phyloP scores from a whole-genome alignment of 208 protist genomes.

The Acanthamoeba healyi region DNA sequence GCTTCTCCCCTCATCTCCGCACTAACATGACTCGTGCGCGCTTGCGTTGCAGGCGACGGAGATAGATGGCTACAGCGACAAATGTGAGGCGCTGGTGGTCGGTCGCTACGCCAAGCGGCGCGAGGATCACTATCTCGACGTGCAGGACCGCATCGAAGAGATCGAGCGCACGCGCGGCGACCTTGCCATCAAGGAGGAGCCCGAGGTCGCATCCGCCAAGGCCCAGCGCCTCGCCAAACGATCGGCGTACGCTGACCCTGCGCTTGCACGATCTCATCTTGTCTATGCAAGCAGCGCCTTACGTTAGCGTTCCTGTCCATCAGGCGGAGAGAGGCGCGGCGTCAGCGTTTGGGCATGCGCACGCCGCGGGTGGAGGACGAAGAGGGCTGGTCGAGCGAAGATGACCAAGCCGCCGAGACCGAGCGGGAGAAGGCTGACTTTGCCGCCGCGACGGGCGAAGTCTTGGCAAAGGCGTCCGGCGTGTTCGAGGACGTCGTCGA shows the following conservation, averaged over 20 bases:
- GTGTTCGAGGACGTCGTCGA: conserved; percentile 24
- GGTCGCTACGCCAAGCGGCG: conserved; percentile 7
- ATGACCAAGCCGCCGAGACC: neutral
- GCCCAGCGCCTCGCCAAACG: neutral
- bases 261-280: too few relatives aligned
- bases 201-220: neutral
- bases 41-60: neutral
- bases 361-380: conserved; percentile 50
- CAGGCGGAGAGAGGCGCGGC: conserved; percentile 1
- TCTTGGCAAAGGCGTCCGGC: neutral
- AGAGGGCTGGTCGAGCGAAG: conserved; percentile 71
- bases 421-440: neutral
- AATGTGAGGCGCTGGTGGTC: neutral
- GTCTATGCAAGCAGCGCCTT: too few relatives aligned
- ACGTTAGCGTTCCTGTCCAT: too few relatives aligned
- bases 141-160: conserved; percentile 56
- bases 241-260: conserved; percentile 2
- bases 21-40: neutral
- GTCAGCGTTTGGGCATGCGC: neutral
- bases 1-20: too few relatives aligned
- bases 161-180: conserved; percentile 19
- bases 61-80: neutral
- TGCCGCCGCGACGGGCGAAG: neutral
- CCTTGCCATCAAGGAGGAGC: conserved; percentile 1
- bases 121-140: conserved; percentile 3